A percentile compares a stretch with the other conserved stretches of the same genome.
Evolutionary conservation across 1,284 basidiomycete genomes (phyloP).

Genomic region (Apiotrichum domesticum): DNA sequence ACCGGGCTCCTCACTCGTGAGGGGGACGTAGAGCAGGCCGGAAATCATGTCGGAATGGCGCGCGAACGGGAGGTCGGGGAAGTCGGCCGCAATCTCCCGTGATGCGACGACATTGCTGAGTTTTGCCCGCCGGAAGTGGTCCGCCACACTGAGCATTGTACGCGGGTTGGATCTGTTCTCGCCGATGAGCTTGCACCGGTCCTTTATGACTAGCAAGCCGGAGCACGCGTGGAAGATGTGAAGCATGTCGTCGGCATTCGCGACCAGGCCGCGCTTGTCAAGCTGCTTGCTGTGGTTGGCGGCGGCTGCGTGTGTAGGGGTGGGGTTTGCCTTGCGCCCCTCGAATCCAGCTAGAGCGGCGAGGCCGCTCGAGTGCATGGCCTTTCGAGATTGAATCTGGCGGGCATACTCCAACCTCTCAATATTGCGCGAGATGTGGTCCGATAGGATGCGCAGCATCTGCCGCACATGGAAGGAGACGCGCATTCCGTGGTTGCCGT

Average conservation of each 20-base stretch:
- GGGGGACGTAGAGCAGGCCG: slow-evolving; percentile 71
- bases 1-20: slow-evolving; percentile 56
- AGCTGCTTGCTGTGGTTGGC: too few relatives aligned
- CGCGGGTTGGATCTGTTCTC: slow-evolving; percentile 56
- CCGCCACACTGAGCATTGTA: slow-evolving; percentile 74
- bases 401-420: slow-evolving; percentile 76
- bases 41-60: slow-evolving; percentile 67
- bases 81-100: slow-evolving; percentile 64
- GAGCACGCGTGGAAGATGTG: slow-evolving; percentile 78
- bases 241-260: slow-evolving; percentile 76
- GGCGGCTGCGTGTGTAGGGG: too few relatives aligned
- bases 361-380: slow-evolving; percentile 33
- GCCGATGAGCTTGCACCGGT: slow-evolving; percentile 78
- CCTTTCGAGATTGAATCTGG: slow-evolving; percentile 68
- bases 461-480: slow-evolving; percentile 79
- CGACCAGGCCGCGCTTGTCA: slow-evolving; percentile 57
- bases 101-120: slow-evolving; percentile 60
- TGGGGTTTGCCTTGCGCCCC: slow-evolving; percentile 45
- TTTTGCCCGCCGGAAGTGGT: slow-evolving; percentile 73
- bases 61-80: slow-evolving; percentile 65
- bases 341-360: neutral
- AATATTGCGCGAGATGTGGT: slow-evolving; percentile 76
- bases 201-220: slow-evolving; percentile 76
- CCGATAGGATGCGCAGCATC: slow-evolving; percentile 72
- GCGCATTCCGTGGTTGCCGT: slow-evolving; percentile 70